phyloP scores from a whole-genome alignment of 768 basidiomycete species.

The Suillus luteus region DNA sequence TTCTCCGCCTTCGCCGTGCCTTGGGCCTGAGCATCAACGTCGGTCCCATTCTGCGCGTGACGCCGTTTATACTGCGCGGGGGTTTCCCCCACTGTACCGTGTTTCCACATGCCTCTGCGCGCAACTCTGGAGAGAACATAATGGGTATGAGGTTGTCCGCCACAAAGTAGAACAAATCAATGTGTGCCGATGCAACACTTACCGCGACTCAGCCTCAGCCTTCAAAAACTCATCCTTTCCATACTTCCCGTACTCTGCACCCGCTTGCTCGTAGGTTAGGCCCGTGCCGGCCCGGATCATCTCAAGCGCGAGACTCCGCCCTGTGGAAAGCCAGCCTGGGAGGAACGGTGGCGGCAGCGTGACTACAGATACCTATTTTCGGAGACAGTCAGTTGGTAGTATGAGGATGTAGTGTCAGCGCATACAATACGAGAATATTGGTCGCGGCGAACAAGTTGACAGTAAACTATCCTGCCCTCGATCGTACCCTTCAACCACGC shows the following conservation, averaged over 20 bases:
- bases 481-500: conserved; percentile 66
- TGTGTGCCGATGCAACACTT: conserved; percentile 21
- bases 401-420: conserved; percentile 11
- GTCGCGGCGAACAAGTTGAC: conserved; percentile 74
- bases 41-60: conserved; percentile 34
- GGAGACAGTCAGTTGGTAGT: background rate
- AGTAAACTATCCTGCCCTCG: conserved; percentile 60
- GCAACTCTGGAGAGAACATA: conserved; percentile 43
- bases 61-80: conserved; percentile 84
- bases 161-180: background rate
- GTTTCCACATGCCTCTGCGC: conserved; percentile 75
- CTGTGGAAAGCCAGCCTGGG: conserved; percentile 46
- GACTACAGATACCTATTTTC: conserved; percentile 65
- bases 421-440: conserved; percentile 83
- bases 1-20: background rate
- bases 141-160: background rate
- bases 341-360: conserved; percentile 53
- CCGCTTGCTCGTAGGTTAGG: conserved; percentile 72
- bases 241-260: conserved; percentile 76
- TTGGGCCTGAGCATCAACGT: background rate
- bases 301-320: conserved; percentile 54
- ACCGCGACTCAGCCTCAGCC: conserved; percentile 72
- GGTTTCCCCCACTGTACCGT: conserved; percentile 55
- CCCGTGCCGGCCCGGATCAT: conserved; percentile 84
- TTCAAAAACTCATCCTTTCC: conserved; percentile 65